Evolutionary conservation across 1,139 yeast genomes (phyloP), one percentile per base, ranked within the genome.

Genomic region (Blastobotrys petasosporus): DNA sequence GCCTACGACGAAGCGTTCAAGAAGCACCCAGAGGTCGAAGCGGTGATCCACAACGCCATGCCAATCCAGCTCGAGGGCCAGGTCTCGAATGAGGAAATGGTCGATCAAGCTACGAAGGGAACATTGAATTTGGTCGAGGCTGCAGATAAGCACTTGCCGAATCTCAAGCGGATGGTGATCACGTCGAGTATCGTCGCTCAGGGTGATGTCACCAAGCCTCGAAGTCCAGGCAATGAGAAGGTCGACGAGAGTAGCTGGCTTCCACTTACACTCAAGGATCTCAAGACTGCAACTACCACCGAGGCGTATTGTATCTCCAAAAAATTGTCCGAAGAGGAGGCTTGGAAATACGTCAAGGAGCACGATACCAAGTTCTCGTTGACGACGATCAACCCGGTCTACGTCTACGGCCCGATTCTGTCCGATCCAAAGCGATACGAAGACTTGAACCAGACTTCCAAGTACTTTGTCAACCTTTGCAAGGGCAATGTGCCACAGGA

Each of bases 31-130:
- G 69, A 78, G 45, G 71, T 74, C 8, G 71, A 69, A 39, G 36
- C 39, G 7, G 78, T 81, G 42, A 57, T 80, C 32, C 87, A 81
- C 63, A 76, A 80, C 2, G 83, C 83, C 10, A 74, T 80, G 15
- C 82, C 82, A 3, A 36, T 29, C 25, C 20, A 29, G 68, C 68
- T 40, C 36, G 69, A 68, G 47, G 68, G 74, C 55, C 55, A 61
- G 37, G 57, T 72, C 17, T 63, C 73, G 13, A 63, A 68, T 44
- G 58, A 61, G 51, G 65, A 61, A 32, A 51, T 66, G 38, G 59
- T 75, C 43, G 62, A 62, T 17, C 81, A 82, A 1, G 82, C 82
- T 2, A 63, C 76, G 32, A 59, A 69, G 39, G 82, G 82, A 28
- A 76, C 82, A 4, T 58, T 59, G 38, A 67, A 68, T 49, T 63